Conservation (phyloP, 2,329 filamentous ascomycete genomes). For the Verticillium tricorpus region DNA sequence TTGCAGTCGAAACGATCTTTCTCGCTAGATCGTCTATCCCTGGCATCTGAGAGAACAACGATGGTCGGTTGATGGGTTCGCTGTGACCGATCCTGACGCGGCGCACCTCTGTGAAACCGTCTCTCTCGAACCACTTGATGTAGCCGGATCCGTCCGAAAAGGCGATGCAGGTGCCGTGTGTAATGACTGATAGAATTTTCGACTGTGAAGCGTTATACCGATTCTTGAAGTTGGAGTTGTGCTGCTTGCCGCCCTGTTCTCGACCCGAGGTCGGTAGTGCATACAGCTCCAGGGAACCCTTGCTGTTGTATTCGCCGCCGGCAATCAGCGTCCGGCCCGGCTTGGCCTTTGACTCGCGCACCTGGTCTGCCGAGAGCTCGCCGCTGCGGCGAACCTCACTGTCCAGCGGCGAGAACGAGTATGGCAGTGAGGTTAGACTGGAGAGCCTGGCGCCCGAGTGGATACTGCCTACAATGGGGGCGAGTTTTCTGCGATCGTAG, state of each 20-base stretch:
- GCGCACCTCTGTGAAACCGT: conserved; percentile 62
- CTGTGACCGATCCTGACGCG: conserved; percentile 51
- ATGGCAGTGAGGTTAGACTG: conserved; percentile 64
- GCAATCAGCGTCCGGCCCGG: conserved; percentile 67
- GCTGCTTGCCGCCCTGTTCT: conserved; percentile 25
- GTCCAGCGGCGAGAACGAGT: conserved; percentile 60
- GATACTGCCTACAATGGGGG: conserved; percentile 45
- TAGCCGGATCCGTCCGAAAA: conserved; percentile 80
- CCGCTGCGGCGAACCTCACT: conserved; percentile 53
- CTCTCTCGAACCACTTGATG: conserved; percentile 86
- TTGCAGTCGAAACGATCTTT: conserved; percentile 66
- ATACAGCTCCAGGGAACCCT: conserved; percentile 88
- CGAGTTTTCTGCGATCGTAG: conserved; percentile 85
- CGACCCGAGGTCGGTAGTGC: conserved; percentile 40
- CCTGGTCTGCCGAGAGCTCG: conserved; percentile 49
- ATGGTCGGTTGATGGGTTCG: conserved; percentile 38
- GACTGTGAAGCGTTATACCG: conserved; percentile 77
- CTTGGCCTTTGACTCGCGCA: conserved; percentile 47
- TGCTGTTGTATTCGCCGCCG: conserved; percentile 86
- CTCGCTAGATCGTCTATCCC: conserved; percentile 69
- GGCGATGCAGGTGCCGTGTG: conserved; percentile 77
- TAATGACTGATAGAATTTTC: conserved; percentile 75
- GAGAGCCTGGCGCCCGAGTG: conserved; percentile 80
- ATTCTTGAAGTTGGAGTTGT: conserved; percentile 62
- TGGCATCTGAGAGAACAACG: conserved; percentile 47